phyloP scores from a whole-genome alignment of 1,284 basidiomycete species.

The Pterulicium gracile region DNA sequence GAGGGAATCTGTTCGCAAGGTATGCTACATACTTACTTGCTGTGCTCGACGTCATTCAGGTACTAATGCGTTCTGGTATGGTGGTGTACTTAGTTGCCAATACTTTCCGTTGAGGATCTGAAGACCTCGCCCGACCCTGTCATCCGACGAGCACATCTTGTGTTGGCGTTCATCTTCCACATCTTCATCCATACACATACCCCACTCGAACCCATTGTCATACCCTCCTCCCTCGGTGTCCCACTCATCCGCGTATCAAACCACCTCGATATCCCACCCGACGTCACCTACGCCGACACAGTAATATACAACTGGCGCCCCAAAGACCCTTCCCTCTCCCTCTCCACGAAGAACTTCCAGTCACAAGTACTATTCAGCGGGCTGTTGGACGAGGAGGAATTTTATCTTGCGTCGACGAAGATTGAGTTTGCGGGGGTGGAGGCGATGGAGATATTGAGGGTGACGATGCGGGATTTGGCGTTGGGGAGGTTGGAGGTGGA shows the following conservation, averaged over 20 bases:
- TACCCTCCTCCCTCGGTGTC: conserved; percentile 70
- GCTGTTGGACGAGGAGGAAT: conserved; percentile 77
- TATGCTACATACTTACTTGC: conserved; percentile 21
- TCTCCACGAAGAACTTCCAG: conserved; percentile 37
- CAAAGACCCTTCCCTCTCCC: conserved; percentile 15
- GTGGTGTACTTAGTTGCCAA: conserved; percentile 25
- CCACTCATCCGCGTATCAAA: conserved; percentile 72
- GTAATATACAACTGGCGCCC: conserved; percentile 88
- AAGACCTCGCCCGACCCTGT: conserved; percentile 48
- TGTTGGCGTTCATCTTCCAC: conserved; percentile 80
- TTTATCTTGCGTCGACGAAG: conserved; percentile 82
- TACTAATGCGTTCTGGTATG: neutral
- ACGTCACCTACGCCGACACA: conserved; percentile 89
- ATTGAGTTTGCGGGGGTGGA: conserved; percentile 88
- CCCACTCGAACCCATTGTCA: conserved; percentile 36
- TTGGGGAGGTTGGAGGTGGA: conserved; percentile 34
- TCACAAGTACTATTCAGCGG: conserved; percentile 71
- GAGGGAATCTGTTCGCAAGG: conserved; percentile 49
- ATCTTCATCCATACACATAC: conserved; percentile 79
- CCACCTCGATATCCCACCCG: conserved; percentile 77
- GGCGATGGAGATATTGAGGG: conserved; percentile 79
- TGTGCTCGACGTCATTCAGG: conserved; percentile 3
- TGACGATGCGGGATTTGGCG: conserved; percentile 87
- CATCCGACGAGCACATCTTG: conserved; percentile 76
- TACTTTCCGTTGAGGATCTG: conserved; percentile 40